Percentiles rank a stretch among this genome's conserved stretches.
Conservation (phyloP, 2,329 filamentous ascomycete genomes). For the Erysiphe pulchra region DNA sequence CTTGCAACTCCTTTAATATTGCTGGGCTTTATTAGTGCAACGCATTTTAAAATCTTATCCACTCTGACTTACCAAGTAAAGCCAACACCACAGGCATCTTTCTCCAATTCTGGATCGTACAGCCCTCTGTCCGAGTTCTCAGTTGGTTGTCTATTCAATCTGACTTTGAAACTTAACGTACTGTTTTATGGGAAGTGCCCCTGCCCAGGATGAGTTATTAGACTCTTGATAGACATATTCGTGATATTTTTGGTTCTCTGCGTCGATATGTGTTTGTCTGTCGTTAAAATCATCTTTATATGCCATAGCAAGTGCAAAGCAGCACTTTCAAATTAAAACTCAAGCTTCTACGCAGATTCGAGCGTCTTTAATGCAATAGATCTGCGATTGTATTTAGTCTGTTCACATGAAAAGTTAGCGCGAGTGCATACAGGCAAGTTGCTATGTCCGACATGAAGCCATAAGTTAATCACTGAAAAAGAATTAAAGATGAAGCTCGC, state of each 20-base stretch:
- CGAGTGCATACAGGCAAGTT: not conserved
- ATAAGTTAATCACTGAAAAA: too few relatives aligned
- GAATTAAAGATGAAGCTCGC: too few relatives aligned
- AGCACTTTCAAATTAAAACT: not conserved
- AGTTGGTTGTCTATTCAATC: not conserved
- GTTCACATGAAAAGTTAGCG: not conserved
- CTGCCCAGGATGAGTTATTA: conserved; percentile 74
- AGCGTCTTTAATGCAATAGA: not conserved
- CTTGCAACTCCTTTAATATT: conserved; percentile 93
- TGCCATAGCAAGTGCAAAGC: conserved; percentile 40
- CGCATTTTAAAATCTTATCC: not conserved
- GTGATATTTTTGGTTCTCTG: conserved; percentile 32
- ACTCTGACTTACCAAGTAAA: conserved; percentile 60
- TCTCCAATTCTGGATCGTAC: conserved; percentile 87
- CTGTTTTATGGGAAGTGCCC: conserved; percentile 89
- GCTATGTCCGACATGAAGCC: not conserved
- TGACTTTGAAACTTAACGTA: conserved; percentile 13
- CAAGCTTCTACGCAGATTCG: not conserved
- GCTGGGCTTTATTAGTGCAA: conserved; percentile 21
- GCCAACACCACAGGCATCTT: conserved; percentile 98
- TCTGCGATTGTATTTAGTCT: not conserved
- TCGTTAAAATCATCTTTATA: conserved; percentile 40
- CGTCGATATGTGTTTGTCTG: conserved; percentile 34
- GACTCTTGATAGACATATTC: conserved; percentile 72
- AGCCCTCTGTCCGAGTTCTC: conserved; percentile 32